Evolutionary conservation across 2,329 filamentous ascomycete genomes (phyloP).

Genomic region (Colletotrichum musicola): DNA sequence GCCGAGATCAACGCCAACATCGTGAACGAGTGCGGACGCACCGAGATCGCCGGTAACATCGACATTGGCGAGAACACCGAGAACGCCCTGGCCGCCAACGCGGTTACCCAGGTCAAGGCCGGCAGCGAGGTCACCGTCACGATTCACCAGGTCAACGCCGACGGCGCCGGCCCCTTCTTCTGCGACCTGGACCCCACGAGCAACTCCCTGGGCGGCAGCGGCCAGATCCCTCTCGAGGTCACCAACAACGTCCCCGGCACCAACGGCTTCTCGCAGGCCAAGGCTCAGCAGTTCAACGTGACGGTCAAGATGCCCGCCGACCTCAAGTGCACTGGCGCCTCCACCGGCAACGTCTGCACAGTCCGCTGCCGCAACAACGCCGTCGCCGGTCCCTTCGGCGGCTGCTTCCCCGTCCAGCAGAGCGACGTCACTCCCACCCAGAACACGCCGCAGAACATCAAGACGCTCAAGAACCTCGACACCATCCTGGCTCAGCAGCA

Average conservation of each 20-base stretch:
- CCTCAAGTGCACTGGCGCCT: conserved; percentile 64
- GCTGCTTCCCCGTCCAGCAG: conserved; percentile 71
- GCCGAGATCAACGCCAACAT: conserved; percentile 64
- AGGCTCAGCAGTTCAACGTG: conserved; percentile 68
- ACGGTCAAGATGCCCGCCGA: conserved; percentile 64
- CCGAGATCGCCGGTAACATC: conserved; percentile 71
- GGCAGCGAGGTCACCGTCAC: conserved; percentile 61
- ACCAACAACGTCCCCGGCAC: conserved; percentile 70
- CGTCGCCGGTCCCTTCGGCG: conserved; percentile 67
- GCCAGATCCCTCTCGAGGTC: conserved; percentile 61
- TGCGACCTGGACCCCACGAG: conserved; percentile 66
- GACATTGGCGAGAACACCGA: conserved; percentile 70
- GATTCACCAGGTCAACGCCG: conserved; percentile 67
- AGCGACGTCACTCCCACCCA: conserved; percentile 55
- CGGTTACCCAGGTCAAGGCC: conserved; percentile 63
- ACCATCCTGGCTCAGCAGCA: conserved; percentile 62
- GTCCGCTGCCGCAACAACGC: conserved; percentile 71
- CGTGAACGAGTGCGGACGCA: conserved; percentile 73
- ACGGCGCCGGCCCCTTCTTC: conserved; percentile 66
- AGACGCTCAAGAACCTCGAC: conserved; percentile 59
- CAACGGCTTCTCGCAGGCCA: conserved; percentile 69
- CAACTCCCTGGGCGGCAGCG: conserved; percentile 58
- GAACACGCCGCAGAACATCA: conserved; percentile 60
- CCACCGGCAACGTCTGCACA: conserved; percentile 70
- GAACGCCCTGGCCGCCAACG: conserved; percentile 58